Evolutionary conservation across 208 protist species (phyloP).

Genomic region (Acanthamoeba lenticulata): DNA sequence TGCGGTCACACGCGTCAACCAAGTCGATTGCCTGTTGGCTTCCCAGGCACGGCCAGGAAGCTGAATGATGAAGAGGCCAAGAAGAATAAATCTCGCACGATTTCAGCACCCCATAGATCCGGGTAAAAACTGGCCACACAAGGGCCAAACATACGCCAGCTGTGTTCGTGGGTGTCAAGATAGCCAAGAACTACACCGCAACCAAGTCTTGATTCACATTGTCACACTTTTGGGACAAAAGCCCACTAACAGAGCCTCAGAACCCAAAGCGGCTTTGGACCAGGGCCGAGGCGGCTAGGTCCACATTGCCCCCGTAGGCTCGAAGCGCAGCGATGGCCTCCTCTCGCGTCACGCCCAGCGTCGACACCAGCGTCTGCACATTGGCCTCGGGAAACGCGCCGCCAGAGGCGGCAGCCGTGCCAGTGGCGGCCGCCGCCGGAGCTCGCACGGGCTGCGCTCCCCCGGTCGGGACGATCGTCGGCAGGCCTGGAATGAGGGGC

Average conservation of each 20-base stretch:
- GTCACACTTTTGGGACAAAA: no score
- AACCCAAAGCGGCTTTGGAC: constrained; percentile 52
- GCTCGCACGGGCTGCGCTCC: neutral
- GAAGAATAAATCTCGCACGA: no score
- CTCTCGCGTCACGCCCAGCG: constrained; percentile 17
- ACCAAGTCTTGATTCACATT: neutral
- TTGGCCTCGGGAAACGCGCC: constrained; percentile 12
- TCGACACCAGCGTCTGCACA: neutral
- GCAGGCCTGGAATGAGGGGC: no score
- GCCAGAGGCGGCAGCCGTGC: neutral
- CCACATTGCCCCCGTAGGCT: constrained; percentile 44
- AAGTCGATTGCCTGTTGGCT: no score
- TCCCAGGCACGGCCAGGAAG: no score
- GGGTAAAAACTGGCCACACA: no score
- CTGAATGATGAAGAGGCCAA: no score
- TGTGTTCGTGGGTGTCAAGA: no score
- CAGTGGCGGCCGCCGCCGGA: neutral
- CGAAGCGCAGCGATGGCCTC: constrained; percentile 29
- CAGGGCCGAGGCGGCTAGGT: constrained; percentile 31
- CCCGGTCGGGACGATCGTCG: neutral
- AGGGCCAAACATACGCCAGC: no score
- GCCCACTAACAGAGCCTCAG: no score
- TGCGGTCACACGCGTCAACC: no score
- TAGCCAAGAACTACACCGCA: neutral
- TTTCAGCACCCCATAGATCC: no score